Percentiles rank a stretch among this genome's conserved stretches.
phyloP scores from a whole-genome alignment of 2,329 filamentous ascomycete species.

The Parastagonospora avenae region DNA sequence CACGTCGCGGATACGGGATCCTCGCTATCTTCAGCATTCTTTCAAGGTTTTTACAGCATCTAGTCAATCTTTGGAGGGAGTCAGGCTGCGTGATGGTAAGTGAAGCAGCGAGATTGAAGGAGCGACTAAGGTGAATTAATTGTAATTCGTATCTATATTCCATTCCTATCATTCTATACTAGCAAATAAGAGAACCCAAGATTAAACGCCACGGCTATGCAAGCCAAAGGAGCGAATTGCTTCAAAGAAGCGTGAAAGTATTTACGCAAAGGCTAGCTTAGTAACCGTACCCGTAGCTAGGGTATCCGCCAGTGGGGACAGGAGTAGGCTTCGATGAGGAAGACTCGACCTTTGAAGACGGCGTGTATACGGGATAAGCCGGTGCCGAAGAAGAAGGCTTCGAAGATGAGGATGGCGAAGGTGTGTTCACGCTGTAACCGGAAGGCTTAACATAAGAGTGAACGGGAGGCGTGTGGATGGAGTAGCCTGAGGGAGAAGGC shows the following conservation, averaged over 20 bases:
- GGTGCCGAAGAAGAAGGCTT: no score
- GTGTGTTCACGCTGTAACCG: constrained; percentile 14
- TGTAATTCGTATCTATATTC: constrained; percentile 58
- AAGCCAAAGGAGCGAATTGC: constrained; percentile 19
- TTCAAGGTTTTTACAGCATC: neutral
- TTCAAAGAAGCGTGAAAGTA: constrained; percentile 2
- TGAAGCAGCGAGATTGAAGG: constrained; percentile 3
- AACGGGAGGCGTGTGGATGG: constrained; percentile 1
- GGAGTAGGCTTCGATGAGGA: constrained; percentile 12
- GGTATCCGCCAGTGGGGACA: constrained; percentile 16
- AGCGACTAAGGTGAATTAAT: constrained; percentile 10
- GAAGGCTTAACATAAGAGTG: constrained; percentile 7
- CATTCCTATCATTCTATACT: constrained; percentile 58
- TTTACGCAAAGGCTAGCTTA: constrained; percentile 3
- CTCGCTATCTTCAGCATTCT: neutral
- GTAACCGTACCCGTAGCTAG: constrained; percentile 12
- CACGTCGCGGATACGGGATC: neutral
- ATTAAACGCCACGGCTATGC: constrained; percentile 31
- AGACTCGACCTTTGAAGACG: neutral
- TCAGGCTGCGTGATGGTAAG: neutral
- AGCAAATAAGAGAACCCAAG: constrained; percentile 5
- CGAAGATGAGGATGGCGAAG: neutral
- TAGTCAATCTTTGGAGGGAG: neutral
- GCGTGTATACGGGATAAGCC: no score
- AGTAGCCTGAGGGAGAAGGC: constrained; percentile 6